These are phyloP conservation scores for Puccinia brachypodii DNA, from an alignment of 1,284 basidiomycete genomes.

Conservation along the genomic window DNA sequence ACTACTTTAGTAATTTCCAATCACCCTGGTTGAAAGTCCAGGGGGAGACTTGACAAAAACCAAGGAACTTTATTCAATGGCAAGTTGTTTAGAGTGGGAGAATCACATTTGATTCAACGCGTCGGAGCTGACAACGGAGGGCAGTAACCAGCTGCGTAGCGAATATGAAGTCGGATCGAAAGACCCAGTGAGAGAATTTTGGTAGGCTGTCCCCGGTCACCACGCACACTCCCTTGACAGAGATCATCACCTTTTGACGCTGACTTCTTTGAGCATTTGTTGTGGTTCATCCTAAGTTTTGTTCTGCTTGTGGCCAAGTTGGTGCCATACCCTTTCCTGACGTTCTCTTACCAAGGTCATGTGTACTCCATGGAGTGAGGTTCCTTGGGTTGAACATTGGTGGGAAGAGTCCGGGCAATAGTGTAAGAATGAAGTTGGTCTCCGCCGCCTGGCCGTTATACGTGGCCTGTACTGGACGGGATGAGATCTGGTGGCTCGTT, in stretches of 20 bases:
- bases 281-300: background rate
- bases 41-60: background rate
- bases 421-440: background rate
- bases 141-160: background rate
- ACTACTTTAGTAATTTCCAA: constrained; percentile 5
- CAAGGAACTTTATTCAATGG: background rate
- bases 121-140: constrained; percentile 5
- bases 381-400: background rate
- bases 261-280: background rate
- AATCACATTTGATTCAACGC: background rate
- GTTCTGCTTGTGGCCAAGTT: background rate
- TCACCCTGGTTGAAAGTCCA: constrained; percentile 23
- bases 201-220: background rate
- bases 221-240: background rate
- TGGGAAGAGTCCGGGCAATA: too few species aligned
- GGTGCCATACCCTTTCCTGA: background rate
- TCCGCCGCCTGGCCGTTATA: background rate
- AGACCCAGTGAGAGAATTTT: background rate
- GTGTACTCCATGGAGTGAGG: too few species aligned
- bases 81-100: background rate
- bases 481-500: background rate
- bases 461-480: background rate
- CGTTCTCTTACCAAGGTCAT: background rate
- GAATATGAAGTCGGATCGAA: background rate
- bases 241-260: background rate